Conservation (phyloP, 2,329 filamentous ascomycete species). For the Aspergillus ustus region DNA sequence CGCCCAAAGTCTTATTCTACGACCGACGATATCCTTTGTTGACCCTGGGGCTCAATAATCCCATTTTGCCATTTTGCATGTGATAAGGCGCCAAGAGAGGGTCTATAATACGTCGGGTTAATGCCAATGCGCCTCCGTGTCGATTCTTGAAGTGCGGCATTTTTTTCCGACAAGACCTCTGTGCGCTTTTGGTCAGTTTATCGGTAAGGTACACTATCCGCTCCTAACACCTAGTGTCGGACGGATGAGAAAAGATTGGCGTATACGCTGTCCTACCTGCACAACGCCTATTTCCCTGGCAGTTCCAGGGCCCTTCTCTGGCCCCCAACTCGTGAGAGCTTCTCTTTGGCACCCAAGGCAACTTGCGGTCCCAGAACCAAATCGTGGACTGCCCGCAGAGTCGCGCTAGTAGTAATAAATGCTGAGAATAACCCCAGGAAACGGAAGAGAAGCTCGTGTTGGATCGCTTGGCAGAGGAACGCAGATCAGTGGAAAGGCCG, state of each 20-base stretch:
- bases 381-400: no score
- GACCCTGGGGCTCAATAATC: not conserved
- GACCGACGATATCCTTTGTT: not conserved
- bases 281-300: not conserved
- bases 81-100: not conserved
- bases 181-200: no score
- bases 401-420: not conserved
- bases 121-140: not conserved
- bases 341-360: not conserved
- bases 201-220: no score
- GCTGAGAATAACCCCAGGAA: not conserved
- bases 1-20: not conserved
- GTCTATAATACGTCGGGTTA: not conserved
- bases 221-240: not conserved
- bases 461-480: not conserved
- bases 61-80: not conserved
- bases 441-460: not conserved
- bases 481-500: no score
- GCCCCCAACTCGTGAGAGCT: not conserved
- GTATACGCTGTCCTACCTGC: not conserved
- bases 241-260: not conserved
- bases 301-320: not conserved
- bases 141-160: not conserved
- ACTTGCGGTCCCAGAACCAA: not conserved
- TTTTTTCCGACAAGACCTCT: not conserved